Percentiles rank a stretch among this genome's conserved stretches.
Conservation (phyloP, 129 eudicot genomes). For the Saposhnikovia divaricata region DNA sequence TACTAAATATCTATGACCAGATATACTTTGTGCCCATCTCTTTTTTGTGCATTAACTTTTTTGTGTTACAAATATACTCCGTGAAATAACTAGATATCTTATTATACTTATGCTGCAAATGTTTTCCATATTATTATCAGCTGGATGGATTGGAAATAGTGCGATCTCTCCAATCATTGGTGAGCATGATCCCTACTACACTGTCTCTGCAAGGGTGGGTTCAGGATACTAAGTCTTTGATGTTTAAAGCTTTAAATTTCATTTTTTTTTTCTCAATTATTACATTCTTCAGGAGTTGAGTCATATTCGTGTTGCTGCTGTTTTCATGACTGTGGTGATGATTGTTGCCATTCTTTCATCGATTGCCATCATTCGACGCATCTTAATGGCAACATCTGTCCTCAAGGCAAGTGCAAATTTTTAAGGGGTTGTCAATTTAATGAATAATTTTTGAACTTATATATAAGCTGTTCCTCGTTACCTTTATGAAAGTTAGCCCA, state of each 20-base stretch:
- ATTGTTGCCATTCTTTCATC: conserved; percentile 69
- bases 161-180: conserved; percentile 92
- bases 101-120: background rate
- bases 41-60: background rate
- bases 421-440: background rate
- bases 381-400: conserved; percentile 82
- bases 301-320: conserved; percentile 74
- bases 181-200: conserved; percentile 76
- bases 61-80: background rate
- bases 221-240: background rate
- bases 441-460: background rate
- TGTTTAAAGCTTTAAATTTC: background rate
- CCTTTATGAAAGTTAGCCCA: background rate
- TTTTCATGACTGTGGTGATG: conserved; percentile 70
- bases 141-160: conserved; percentile 98
- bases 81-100: background rate
- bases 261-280: background rate
- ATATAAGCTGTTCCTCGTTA: background rate
- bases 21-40: background rate
- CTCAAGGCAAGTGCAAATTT: conserved; percentile 55
- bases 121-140: conserved; percentile 37
- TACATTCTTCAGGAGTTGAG: conserved; percentile 53
- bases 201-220: conserved; percentile 71
- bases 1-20: background rate
- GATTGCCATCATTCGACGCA: conserved; percentile 76